A percentile compares a stretch with the other conserved stretches of the same genome.
These are phyloP conservation scores for Parietaria judaica DNA, from an alignment of 306 rosid species.

Conservation along the genomic window DNA sequence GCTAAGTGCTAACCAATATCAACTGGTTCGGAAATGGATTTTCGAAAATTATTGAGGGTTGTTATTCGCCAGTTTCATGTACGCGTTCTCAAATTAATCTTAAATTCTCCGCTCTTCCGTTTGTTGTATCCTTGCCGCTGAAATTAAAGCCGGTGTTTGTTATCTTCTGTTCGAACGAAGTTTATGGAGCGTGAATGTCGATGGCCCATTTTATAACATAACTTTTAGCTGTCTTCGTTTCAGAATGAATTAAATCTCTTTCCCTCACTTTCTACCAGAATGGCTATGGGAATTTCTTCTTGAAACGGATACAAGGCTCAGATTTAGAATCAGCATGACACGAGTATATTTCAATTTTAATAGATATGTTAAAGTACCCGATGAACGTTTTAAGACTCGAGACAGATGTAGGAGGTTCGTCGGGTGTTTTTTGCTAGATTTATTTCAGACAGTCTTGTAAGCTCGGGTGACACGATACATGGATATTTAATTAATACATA, in stretches of 20 bases:
- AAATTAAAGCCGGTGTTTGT: neutral
- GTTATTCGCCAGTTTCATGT: too few relatives aligned
- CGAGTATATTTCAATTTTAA: neutral
- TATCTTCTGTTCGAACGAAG: neutral
- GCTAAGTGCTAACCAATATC: too few relatives aligned
- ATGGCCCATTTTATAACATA: neutral
- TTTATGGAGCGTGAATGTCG: neutral
- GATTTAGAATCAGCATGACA: slow-evolving; percentile 4
- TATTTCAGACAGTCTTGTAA: too few relatives aligned
- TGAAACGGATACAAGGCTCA: neutral
- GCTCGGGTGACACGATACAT: neutral
- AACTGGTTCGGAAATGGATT: too few relatives aligned
- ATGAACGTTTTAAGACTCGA: too few relatives aligned
- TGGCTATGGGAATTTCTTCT: neutral
- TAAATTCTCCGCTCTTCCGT: too few relatives aligned
- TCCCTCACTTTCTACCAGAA: neutral
- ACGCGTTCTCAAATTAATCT: too few relatives aligned
- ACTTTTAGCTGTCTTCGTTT: neutral
- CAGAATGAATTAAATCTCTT: neutral
- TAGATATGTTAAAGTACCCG: too few relatives aligned
- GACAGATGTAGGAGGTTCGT: too few relatives aligned
- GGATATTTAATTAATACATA: slow-evolving; percentile 5
- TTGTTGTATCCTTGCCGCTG: too few relatives aligned
- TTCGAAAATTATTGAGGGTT: too few relatives aligned
- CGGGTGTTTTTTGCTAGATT: too few relatives aligned